Conservation (phyloP, 345 rosid species). For the Camelina neglecta region DNA sequence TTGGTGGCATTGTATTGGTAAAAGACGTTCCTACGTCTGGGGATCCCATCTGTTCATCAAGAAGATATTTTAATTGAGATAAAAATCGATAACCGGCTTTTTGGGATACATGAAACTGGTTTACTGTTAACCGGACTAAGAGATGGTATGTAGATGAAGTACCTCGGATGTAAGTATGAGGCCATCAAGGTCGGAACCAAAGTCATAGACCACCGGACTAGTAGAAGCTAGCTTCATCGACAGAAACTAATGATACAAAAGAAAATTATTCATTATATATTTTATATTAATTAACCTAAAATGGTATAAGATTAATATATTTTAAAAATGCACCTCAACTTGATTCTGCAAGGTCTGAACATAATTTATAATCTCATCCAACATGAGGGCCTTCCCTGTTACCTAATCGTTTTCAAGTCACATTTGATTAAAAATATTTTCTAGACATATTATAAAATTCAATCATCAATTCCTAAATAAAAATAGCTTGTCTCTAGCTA, state of each 20-base stretch:
- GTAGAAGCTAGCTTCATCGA: constrained; percentile 77
- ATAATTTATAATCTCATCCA: constrained; percentile 88
- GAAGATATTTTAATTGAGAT: not conserved
- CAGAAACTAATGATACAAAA: constrained; percentile 53
- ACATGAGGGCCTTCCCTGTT: constrained; percentile 81
- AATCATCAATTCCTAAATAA: not conserved
- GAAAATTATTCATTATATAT: not conserved
- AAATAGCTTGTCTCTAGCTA: constrained; percentile 15
- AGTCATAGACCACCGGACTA: constrained; percentile 67
- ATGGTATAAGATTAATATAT: not conserved
- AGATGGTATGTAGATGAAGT: constrained; percentile 6
- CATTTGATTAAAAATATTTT: constrained; percentile 45
- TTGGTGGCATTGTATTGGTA: constrained; percentile 46
- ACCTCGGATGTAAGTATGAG: constrained; percentile 62
- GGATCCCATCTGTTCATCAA: constrained; percentile 34
- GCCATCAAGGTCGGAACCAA: constrained; percentile 58
- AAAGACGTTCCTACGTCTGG: constrained; percentile 53
- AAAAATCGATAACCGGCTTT: not conserved
- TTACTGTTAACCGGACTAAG: constrained; percentile 5
- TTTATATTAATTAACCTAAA: not conserved
- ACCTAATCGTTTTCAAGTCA: constrained; percentile 54
- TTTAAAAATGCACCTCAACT: constrained; percentile 59
- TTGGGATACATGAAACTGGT: not conserved
- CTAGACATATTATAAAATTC: not conserved
- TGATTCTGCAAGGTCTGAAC: constrained; percentile 71